Evolutionary conservation across 164 flowering plant genomes (phyloP).

Genomic region (Magnolia sinica): DNA sequence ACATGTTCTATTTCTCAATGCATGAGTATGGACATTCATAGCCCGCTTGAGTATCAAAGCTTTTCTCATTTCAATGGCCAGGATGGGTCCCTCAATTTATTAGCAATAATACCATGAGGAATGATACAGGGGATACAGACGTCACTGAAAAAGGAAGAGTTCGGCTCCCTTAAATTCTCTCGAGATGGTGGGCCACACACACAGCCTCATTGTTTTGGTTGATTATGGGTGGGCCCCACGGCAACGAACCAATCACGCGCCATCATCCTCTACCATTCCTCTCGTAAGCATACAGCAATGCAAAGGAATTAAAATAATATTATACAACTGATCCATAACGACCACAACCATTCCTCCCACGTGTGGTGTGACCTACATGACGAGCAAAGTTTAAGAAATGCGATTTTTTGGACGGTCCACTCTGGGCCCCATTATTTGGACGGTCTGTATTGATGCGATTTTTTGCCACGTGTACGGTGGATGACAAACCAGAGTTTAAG

Average conservation of each 20-base stretch:
- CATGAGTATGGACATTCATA: not conserved
- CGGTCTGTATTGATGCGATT: too few relatives aligned
- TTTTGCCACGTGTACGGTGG: too few relatives aligned
- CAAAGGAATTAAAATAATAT: not conserved
- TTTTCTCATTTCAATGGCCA: not conserved
- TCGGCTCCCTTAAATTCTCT: not conserved
- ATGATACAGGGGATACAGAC: not conserved
- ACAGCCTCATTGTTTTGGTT: not conserved
- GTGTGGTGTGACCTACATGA: not conserved
- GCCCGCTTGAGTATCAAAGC: not conserved
- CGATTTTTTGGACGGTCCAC: too few relatives aligned
- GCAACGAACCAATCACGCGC: not conserved
- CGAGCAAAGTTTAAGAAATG: too few relatives aligned
- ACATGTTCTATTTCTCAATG: not conserved
- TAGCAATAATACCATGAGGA: not conserved
- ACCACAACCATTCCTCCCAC: not conserved
- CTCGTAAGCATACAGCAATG: not conserved
- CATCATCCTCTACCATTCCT: not conserved
- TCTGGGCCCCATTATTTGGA: too few relatives aligned
- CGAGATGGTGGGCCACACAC: not conserved
- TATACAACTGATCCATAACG: not conserved
- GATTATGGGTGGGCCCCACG: constrained; percentile 2
- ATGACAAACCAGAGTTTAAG: too few relatives aligned
- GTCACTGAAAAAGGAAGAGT: not conserved
- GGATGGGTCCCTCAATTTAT: not conserved